Conservation (phyloP, 139 green algal species). For the Coelastrella sp. region DNA sequence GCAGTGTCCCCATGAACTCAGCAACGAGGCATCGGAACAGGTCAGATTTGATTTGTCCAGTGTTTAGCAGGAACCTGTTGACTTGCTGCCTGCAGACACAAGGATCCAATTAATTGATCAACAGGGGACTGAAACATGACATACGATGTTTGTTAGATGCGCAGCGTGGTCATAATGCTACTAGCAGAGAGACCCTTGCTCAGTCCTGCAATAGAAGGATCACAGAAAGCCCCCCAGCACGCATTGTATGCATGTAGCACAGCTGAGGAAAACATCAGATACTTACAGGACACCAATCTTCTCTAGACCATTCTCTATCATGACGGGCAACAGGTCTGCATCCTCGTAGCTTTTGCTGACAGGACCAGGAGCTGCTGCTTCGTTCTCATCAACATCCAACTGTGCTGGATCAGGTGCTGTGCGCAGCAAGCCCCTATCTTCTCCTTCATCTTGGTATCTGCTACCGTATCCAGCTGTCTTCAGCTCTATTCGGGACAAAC, state of each 20-base stretch:
- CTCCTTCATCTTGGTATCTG: slow-evolving; percentile 36
- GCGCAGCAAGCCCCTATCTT: slow-evolving; percentile 38
- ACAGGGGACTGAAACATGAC: too few species aligned
- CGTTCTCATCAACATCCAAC: neutral
- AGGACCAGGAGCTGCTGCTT: neutral
- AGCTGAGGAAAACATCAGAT: too few species aligned
- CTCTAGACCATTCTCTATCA: slow-evolving; percentile 67
- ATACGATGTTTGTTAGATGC: too few species aligned
- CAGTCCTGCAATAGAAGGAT: too few species aligned
- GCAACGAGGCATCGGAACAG: slow-evolving; percentile 60
- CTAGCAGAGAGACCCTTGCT: too few species aligned
- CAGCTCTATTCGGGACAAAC: slow-evolving; percentile 42
- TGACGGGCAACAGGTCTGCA: slow-evolving; percentile 60
- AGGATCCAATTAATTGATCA: too few species aligned
- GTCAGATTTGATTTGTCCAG: slow-evolving; percentile 64
- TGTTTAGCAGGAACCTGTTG: slow-evolving; percentile 31
- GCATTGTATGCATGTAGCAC: too few species aligned
- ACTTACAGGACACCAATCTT: slow-evolving; percentile 63
- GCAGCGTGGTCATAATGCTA: too few species aligned
- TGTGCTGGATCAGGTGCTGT: slow-evolving; percentile 35
- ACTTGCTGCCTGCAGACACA: slow-evolving; percentile 58
- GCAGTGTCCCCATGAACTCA: slow-evolving; percentile 70
- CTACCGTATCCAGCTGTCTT: slow-evolving; percentile 16
- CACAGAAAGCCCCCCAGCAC: too few species aligned
- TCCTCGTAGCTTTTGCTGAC: slow-evolving; percentile 50